A percentile compares a stretch with the other conserved stretches of the same genome.
Conservation (phyloP, 345 rosid genomes). For the Corchorus olitorius region DNA sequence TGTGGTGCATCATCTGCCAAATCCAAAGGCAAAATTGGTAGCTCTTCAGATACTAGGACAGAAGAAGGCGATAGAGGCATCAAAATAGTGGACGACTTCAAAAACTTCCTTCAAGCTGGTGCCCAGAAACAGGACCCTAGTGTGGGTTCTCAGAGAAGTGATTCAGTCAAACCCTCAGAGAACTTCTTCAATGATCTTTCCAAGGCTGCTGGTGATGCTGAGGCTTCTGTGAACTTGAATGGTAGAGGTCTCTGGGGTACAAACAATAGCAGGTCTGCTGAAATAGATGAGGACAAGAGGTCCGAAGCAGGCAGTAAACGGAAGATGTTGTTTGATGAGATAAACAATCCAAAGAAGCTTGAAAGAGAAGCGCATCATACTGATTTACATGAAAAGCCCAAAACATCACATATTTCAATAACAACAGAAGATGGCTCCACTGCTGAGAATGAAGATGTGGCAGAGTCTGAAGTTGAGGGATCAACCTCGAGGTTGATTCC, state of each 20-base stretch:
- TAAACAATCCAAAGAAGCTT: conserved; percentile 56
- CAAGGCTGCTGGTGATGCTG: conserved; percentile 50
- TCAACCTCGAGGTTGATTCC: conserved; percentile 57
- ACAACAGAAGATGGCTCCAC: conserved; percentile 87
- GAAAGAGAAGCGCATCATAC: conserved; percentile 53
- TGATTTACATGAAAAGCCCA: conserved; percentile 59
- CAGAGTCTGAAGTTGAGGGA: conserved; percentile 93
- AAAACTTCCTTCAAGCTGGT: conserved; percentile 63
- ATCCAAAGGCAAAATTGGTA: conserved; percentile 61
- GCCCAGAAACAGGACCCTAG: conserved; percentile 60
- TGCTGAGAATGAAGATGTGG: conserved; percentile 95
- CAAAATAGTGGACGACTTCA: conserved; percentile 72
- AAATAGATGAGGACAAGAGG: conserved; percentile 58
- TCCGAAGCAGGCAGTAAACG: conserved; percentile 62
- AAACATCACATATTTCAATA: conserved; percentile 67
- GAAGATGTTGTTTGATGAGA: conserved; percentile 59
- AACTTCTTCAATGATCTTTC: conserved; percentile 88
- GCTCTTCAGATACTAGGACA: conserved; percentile 50
- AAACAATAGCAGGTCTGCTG: conserved; percentile 40
- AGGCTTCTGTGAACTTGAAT: conserved; percentile 51
- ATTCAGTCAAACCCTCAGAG: conserved; percentile 64
- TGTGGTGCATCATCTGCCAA: conserved; percentile 80
- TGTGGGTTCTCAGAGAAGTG: conserved; percentile 63
- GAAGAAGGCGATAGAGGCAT: conserved; percentile 74
- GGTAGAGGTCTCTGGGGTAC: conserved; percentile 57